Evolutionary conservation across 2,329 filamentous ascomycete genomes (phyloP), one percentile per base, ranked within the genome.

Genomic region (Colletotrichum salicis): DNA sequence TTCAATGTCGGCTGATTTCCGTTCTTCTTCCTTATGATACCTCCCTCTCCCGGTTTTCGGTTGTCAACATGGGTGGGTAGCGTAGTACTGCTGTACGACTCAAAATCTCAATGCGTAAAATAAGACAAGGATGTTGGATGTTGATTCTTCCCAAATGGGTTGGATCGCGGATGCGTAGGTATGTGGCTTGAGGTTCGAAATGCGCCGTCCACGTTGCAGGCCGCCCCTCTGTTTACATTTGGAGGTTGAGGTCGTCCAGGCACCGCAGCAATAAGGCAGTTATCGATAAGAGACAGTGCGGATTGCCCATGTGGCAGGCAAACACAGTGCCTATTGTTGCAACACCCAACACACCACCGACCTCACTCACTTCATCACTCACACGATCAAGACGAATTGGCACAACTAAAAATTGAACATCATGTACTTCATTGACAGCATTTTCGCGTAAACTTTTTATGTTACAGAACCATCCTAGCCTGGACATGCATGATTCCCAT

Each of bases 391-490:
- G 10, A 29, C 19, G 41, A 48, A 8, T 19, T 48, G 11, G 27
- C 5, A 37, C 60, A 15, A 35, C n/a, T n/a, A 64, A 45, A 64
- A 45, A 29, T 67, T 67, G 5, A 48, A 48, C 41, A 37, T 58
- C 22, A 35, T 48, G 13, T 24, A 56, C n/a, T 71, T 69, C 59
- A 70, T 71, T 69, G 54, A 67, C 41, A 60, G 4, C 70, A 70
- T 72, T 29, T 72, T 70, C 65, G 61, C 70, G 70, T 72, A 60
- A 64, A 41, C 11, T 19, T 60, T 64, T 64, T 68, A 58, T 69
- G 65, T 56, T 72, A 71, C 70, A 72, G 67, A 72, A 71, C 62
- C 67, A 72, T 70, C 70, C 67, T 70, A 35, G 51, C 70, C 57
- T 65, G 35, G 35, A 59, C 59, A 56, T 70, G 66, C 70, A 72